A percentile compares a stretch with the other conserved stretches of the same genome.
phyloP scores from a whole-genome alignment of 2,329 filamentous ascomycete genomes.

The Pseudogymnoascus sp. region DNA sequence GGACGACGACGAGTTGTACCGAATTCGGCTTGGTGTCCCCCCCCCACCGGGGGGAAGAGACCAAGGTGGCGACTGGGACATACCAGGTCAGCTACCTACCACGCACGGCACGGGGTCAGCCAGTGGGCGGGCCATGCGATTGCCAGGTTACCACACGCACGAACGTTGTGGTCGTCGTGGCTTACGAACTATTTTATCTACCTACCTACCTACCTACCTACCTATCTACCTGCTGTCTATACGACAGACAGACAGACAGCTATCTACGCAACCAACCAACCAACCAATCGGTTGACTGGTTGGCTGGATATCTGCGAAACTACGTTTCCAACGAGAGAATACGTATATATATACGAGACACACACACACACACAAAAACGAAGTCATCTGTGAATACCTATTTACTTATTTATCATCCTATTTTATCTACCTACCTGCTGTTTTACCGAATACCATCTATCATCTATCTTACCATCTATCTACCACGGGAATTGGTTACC shows the following conservation, averaged over 20 bases:
- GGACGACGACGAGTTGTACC: no score
- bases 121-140: no score
- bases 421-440: not conserved
- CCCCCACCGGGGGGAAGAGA: no score
- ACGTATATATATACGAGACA: not conserved
- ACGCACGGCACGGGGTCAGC: no score
- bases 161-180: no score
- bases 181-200: not conserved
- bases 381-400: not conserved
- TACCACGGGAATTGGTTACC: not conserved
- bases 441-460: not conserved
- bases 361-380: not conserved
- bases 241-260: not conserved
- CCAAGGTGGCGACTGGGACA: no score
- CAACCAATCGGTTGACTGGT: not conserved
- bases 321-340: not conserved
- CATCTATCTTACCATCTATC: not conserved
- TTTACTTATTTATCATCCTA: not conserved
- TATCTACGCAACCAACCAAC: not conserved
- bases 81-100: no score
- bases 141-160: no score
- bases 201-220: no score
- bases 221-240: not conserved
- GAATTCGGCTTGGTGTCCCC: no score
- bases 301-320: no score